Evolutionary conservation across 306 rosid species (phyloP), one percentile per base, ranked within the genome.

Genomic region (Canavalia gladiata): DNA sequence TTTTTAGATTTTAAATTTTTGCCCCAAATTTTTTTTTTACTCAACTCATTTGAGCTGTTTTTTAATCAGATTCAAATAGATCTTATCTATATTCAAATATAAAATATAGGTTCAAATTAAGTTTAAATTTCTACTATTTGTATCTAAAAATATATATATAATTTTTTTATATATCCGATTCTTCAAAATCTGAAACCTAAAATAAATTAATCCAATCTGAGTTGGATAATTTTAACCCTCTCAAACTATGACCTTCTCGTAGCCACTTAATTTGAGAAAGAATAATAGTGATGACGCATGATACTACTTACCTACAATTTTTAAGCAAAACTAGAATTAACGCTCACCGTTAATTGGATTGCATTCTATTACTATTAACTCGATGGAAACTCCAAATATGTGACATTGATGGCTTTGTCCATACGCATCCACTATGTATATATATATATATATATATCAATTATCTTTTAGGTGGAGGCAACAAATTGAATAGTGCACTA

Each of bases 331-430:
- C 29, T 18, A 30, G 34, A 66, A 65, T 55, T 58, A 50, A 33
- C 71, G 35, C 51, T 3, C 28, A 59, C 72, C 5, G 13, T 49
- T 43, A 9, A 56, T 81, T 55, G 55, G 12, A 47, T 49, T 37
- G 54, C n/a, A 73, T n/a, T 33, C 41, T 68, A 62, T 30, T 72
- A 29, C 37, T 51, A 62, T 29, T 69, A 70, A 62, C 9, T 46
- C 45, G 11, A 18, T 18, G 25, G 25, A 41, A 62, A 18, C 56
- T 62, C 47, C 63, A 43, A 60, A 68, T 52, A 67, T 64, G 8
- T 8, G 72, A 69, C 3, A 69, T 49, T 70, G 81, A 85, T 81
- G 56, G 83, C 4, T 81, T 81, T 85, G 81, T 81, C 86, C 50
- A 63, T 56, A 77, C 37, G 62, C 52, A 56, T 34, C 77, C 83